Conservation (phyloP, 1,284 basidiomycete genomes). For the Mrakiaceae sp. region DNA sequence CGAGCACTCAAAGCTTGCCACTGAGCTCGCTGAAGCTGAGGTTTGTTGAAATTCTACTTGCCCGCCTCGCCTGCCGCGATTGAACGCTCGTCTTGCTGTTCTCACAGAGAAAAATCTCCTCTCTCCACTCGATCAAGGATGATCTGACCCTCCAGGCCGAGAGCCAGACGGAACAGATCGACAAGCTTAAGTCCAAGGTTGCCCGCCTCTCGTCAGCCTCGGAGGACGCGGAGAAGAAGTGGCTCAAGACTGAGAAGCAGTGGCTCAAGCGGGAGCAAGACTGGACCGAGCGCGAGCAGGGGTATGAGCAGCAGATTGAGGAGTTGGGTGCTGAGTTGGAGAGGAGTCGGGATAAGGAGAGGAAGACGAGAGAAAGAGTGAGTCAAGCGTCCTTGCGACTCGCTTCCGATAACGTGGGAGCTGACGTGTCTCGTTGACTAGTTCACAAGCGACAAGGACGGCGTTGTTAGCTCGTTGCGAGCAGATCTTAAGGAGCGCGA, state of each 20-base stretch:
- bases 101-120: not conserved
- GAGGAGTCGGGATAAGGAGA: not conserved
- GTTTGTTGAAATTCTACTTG: too few species aligned
- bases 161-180: too few species aligned
- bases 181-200: too few species aligned
- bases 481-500: not conserved
- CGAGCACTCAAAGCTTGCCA: too few species aligned
- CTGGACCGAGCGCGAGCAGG: not conserved
- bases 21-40: too few species aligned
- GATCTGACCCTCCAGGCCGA: not conserved
- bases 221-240: conserved; percentile 1
- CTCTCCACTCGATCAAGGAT: not conserved
- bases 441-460: too few species aligned
- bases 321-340: not conserved
- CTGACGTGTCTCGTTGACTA: too few species aligned
- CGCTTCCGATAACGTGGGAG: too few species aligned
- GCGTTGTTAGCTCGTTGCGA: too few species aligned
- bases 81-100: too few species aligned
- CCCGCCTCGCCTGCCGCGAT: too few species aligned
- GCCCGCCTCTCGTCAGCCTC: not conserved
- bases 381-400: not conserved
- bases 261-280: not conserved
- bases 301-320: not conserved
- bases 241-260: not conserved
- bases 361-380: not conserved